phyloP scores from a whole-genome alignment of 164 flowering plant species.

The Vitis rupestris region DNA sequence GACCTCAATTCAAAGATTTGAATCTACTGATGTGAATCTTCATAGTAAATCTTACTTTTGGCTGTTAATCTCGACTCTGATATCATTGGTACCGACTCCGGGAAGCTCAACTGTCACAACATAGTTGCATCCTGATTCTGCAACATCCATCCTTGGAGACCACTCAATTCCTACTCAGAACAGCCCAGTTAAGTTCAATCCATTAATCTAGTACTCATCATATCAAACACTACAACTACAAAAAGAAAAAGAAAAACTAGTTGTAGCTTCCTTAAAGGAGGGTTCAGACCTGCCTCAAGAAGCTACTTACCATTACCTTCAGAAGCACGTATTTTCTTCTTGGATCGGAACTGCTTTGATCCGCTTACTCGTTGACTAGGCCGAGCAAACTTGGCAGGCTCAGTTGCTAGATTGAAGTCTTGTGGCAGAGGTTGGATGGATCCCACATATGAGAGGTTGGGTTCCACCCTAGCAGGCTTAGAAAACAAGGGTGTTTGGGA shows the following conservation, averaged over 20 bases:
- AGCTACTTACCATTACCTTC: slow-evolving; percentile 24
- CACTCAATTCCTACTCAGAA: slow-evolving; percentile 43
- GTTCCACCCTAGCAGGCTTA: slow-evolving; percentile 31
- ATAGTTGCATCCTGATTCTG: slow-evolving; percentile 49
- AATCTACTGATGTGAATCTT: no score
- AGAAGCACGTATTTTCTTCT: slow-evolving; percentile 14
- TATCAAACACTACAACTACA: not conserved
- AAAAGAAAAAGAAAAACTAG: not conserved
- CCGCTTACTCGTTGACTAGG: slow-evolving; percentile 19
- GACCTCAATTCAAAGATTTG: no score
- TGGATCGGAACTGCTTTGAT: slow-evolving; percentile 9
- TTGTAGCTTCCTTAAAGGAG: not conserved
- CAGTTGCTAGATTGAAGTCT: slow-evolving; percentile 23
- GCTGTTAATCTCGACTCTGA: slow-evolving; percentile 67
- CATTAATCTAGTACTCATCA: not conserved
- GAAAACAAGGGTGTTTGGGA: slow-evolving; percentile 46
- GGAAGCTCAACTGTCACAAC: slow-evolving; percentile 67
- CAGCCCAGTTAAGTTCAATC: no score
- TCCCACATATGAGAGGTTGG: slow-evolving; percentile 10
- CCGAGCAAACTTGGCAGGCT: slow-evolving; percentile 50
- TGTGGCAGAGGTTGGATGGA: slow-evolving; percentile 15
- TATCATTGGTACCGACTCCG: slow-evolving; percentile 47
- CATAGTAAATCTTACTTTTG: slow-evolving; percentile 40
- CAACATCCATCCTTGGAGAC: slow-evolving; percentile 73
- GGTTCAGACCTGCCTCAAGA: not conserved